A percentile compares a stretch with the other conserved stretches of the same genome.
Conservation (phyloP, 2,329 filamentous ascomycete species). For the Curvularia sp. region DNA sequence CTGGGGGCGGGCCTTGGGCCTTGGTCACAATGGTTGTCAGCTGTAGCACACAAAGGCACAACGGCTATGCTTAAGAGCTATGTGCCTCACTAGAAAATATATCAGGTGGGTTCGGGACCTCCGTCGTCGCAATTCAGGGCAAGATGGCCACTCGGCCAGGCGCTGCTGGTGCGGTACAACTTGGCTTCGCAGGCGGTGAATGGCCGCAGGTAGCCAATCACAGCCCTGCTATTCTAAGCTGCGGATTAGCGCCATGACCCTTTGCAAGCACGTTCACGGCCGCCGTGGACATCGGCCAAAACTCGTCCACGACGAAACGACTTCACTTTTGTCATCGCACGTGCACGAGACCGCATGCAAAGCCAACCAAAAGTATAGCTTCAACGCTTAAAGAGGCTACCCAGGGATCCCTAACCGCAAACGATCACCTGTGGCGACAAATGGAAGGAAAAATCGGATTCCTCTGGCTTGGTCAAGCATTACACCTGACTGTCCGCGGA, state of each 20-base stretch:
- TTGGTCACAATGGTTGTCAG: constrained; percentile 24
- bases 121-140: constrained; percentile 28
- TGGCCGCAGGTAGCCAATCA: constrained; percentile 30
- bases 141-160: constrained; percentile 24
- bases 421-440: constrained; percentile 19
- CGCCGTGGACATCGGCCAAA: constrained; percentile 5
- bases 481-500: constrained; percentile 23
- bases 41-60: constrained; percentile 26
- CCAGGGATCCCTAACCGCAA: background rate
- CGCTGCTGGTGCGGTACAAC: constrained; percentile 24
- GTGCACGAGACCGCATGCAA: background rate
- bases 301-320: constrained; percentile 1
- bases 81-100: constrained; percentile 25
- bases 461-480: constrained; percentile 13
- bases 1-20: constrained; percentile 28
- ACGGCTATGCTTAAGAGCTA: constrained; percentile 27
- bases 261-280: constrained; percentile 16
- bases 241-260: constrained; percentile 21
- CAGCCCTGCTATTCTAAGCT: constrained; percentile 32
- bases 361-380: constrained; percentile 8
- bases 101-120: constrained; percentile 26
- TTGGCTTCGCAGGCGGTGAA: constrained; percentile 29
- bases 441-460: constrained; percentile 19
- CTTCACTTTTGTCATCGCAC: background rate
- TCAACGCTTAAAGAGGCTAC: constrained; percentile 2